Conservation (phyloP, 2,329 filamentous ascomycete species). For the Xylariaceae sp. region DNA sequence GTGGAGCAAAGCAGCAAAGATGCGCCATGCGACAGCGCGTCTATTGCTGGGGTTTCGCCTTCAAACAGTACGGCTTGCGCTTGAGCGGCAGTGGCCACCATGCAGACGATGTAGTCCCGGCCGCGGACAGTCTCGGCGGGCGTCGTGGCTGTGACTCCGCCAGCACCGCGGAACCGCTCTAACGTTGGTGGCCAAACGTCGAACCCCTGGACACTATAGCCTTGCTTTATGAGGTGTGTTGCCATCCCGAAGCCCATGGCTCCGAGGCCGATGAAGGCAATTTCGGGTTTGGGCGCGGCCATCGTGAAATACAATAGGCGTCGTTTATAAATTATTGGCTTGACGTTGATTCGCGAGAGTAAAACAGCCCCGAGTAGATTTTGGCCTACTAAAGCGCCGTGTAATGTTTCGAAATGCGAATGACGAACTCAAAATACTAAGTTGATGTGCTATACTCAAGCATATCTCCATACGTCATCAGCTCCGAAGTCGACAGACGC, state of each 20-base stretch:
- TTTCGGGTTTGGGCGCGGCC: slow-evolving; percentile 34
- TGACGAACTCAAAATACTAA: too few relatives aligned
- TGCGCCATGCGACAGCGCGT: slow-evolving; percentile 54
- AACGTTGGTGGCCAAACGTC: slow-evolving; percentile 68
- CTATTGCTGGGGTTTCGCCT: slow-evolving; percentile 48
- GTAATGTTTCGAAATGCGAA: too few relatives aligned
- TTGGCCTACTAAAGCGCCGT: too few relatives aligned
- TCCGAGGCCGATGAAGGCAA: slow-evolving; percentile 72
- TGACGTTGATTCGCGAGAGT: background rate
- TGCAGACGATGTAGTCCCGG: slow-evolving; percentile 64
- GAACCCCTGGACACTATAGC: slow-evolving; percentile 67
- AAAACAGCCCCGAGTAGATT: background rate
- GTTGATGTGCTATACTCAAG: too few relatives aligned
- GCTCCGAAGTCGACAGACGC: too few relatives aligned
- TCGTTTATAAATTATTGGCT: background rate
- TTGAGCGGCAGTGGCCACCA: slow-evolving; percentile 73
- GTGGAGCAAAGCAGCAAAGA: slow-evolving; percentile 69
- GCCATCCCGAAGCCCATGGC: slow-evolving; percentile 85
- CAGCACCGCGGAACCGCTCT: slow-evolving; percentile 61
- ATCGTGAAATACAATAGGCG: slow-evolving; percentile 3
- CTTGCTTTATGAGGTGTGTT: slow-evolving; percentile 65
- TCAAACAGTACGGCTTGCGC: slow-evolving; percentile 65
- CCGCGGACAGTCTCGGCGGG: slow-evolving; percentile 60
- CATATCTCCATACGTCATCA: too few relatives aligned
- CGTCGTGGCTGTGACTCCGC: slow-evolving; percentile 58